phyloP scores from a whole-genome alignment of 2,329 filamentous ascomycete genomes.

The Ophiosphaerella narmari region DNA sequence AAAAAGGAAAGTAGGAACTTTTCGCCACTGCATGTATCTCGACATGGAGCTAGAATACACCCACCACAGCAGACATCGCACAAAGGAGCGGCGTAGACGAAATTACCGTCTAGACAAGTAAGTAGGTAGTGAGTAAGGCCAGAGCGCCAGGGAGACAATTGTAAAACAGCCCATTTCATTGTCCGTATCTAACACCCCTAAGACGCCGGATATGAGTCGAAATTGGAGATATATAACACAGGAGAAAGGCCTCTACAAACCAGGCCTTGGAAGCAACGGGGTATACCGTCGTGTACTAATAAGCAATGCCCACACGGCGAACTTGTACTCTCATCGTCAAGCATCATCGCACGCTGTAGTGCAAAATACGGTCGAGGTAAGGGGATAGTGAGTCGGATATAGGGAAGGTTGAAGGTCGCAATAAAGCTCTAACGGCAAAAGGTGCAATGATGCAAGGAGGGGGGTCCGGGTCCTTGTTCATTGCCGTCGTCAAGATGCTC shows the following conservation, averaged over 20 bases:
- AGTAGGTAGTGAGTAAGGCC: constrained; percentile 7
- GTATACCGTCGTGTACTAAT: constrained; percentile 21
- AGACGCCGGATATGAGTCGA: constrained; percentile 8
- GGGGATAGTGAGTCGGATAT: constrained; percentile 20
- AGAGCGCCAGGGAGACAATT: not conserved
- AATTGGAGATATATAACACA: constrained; percentile 26
- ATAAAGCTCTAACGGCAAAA: constrained; percentile 12
- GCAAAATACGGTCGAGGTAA: constrained; percentile 17
- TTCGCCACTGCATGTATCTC: too few relatives aligned
- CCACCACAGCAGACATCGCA: not conserved
- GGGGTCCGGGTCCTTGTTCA: constrained; percentile 1
- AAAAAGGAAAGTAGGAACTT: too few relatives aligned
- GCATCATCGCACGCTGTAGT: constrained; percentile 34
- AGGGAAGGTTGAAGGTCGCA: constrained; percentile 11
- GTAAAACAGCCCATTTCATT: constrained; percentile 20
- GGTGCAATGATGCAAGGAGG: constrained; percentile 1
- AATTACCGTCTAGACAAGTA: constrained; percentile 18
- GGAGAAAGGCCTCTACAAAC: constrained; percentile 9
- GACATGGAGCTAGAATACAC: too few relatives aligned
- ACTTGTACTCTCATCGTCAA: constrained; percentile 39
- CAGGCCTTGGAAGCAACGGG: constrained; percentile 15
- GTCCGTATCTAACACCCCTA: constrained; percentile 23
- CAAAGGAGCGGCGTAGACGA: constrained; percentile 21
- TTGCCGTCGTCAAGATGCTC: constrained; percentile 15
- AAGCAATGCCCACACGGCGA: constrained; percentile 24